Percentiles rank a stretch among this genome's conserved stretches.
Conservation (phyloP, 768 basidiomycete species). For the Roridomyces roridus region DNA sequence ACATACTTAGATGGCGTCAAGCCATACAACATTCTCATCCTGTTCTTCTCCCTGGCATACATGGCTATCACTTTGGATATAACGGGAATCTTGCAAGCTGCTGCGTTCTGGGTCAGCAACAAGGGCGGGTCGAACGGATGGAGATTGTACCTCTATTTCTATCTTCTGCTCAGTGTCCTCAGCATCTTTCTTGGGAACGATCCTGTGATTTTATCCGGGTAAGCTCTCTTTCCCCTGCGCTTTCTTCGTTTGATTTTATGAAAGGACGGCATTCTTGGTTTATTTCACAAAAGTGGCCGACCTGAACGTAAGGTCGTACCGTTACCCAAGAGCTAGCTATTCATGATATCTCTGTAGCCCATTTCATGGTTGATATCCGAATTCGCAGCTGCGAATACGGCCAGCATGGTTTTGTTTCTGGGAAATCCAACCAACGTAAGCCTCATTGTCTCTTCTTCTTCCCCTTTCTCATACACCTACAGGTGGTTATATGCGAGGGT, state of each 20-base stretch:
- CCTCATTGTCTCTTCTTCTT: not conserved
- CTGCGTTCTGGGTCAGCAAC: constrained; percentile 90
- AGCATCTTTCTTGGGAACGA: constrained; percentile 92
- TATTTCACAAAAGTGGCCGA: constrained; percentile 82
- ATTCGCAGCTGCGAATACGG: constrained; percentile 82
- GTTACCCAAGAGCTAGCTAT: not conserved
- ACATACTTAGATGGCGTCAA: constrained; percentile 64
- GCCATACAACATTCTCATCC: constrained; percentile 91
- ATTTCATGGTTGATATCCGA: constrained; percentile 76
- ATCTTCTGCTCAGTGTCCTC: constrained; percentile 77
- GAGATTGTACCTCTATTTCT: constrained; percentile 81
- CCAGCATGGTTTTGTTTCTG: constrained; percentile 76
- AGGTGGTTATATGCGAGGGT: constrained; percentile 75
- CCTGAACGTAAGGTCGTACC: not conserved
- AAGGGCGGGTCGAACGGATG: constrained; percentile 77
- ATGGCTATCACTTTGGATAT: constrained; percentile 91
- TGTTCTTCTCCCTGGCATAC: constrained; percentile 93
- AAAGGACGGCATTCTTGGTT: constrained; percentile 87
- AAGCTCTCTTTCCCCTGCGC: too few species aligned
- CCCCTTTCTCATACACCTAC: not conserved
- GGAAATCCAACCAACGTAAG: constrained; percentile 93
- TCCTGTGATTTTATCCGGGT: constrained; percentile 45
- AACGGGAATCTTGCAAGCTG: constrained; percentile 84
- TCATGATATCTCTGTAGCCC: constrained; percentile 45
- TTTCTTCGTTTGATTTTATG: constrained; percentile 76